These are phyloP conservation scores for Penicillium longicatenatum DNA, from an alignment of 495 filamentous ascomycete genomes.

Conservation along the genomic window DNA sequence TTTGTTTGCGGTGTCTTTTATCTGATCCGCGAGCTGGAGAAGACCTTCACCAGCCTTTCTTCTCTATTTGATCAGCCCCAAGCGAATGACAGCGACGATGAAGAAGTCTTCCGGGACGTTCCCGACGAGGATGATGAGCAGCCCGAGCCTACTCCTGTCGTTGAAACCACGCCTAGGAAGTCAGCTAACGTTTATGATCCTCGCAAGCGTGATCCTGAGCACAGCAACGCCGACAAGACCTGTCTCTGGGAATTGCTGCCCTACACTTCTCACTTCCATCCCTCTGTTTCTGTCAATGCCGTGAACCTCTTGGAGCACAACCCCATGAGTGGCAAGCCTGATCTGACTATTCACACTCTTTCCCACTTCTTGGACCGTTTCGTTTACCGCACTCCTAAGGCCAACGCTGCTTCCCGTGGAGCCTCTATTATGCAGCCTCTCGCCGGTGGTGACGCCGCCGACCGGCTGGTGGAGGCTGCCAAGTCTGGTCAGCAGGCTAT, in stretches of 20 bases:
- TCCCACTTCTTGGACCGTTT: conserved; percentile 97
- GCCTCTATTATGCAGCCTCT: conserved; percentile 95
- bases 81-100: conserved; percentile 63
- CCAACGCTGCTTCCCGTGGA: conserved; percentile 62
- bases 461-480: conserved; percentile 65
- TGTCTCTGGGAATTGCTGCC: conserved; percentile 92
- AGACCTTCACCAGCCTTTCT: conserved; percentile 71
- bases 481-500: conserved; percentile 40
- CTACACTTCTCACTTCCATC: conserved; percentile 83
- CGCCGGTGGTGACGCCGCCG: conserved; percentile 61
- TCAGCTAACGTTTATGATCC: conserved; percentile 66
- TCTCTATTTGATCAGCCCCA: conserved; percentile 74
- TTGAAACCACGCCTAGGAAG: conserved; percentile 30
- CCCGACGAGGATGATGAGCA: conserved; percentile 54
- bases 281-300: conserved; percentile 90
- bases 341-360: conserved; percentile 82
- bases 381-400: conserved; percentile 88
- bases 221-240: conserved; percentile 84
- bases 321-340: conserved; percentile 80
- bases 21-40: conserved; percentile 77
- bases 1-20: conserved; percentile 91
- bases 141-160: conserved; percentile 22
- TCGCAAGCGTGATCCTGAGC: conserved; percentile 85
- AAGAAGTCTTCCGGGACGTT: conserved; percentile 74
- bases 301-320: conserved; percentile 63